Evolutionary conservation across 176 grass and related monocot species (phyloP).

Genomic region (Oryza coarctata): DNA sequence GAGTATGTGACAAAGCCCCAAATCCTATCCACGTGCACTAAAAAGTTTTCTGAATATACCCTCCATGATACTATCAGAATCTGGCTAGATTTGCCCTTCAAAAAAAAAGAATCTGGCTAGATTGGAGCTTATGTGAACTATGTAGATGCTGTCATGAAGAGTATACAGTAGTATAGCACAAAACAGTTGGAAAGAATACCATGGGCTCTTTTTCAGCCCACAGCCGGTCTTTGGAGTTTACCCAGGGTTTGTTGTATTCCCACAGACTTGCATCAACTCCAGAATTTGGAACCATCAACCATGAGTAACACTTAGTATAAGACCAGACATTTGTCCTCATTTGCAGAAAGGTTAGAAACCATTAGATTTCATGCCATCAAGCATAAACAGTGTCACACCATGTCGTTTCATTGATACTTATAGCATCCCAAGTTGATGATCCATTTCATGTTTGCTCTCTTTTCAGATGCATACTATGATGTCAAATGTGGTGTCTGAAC

Average conservation of each 20-base stretch:
- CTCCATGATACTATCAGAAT: background rate
- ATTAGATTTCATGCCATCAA: background rate
- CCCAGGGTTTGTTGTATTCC: background rate
- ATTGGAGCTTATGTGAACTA: background rate
- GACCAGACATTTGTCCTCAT: background rate
- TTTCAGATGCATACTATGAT: background rate
- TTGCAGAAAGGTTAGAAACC: conserved; percentile 1
- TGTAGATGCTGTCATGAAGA: background rate
- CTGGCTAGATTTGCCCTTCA: no score
- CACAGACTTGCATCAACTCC: background rate
- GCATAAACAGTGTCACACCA: background rate
- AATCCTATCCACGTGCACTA: background rate
- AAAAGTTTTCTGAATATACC: background rate
- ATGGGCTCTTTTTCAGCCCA: conserved; percentile 11
- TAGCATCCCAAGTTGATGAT: background rate
- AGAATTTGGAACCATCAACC: background rate
- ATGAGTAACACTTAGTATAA: conserved; percentile 13
- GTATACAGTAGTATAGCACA: background rate
- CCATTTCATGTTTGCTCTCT: background rate
- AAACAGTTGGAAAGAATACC: background rate
- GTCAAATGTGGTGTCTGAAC: background rate
- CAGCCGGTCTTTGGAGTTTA: background rate
- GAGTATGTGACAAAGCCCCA: background rate
- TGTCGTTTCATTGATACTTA: conserved; percentile 17
- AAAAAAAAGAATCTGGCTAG: no score